Percentiles rank a stretch among this genome's conserved stretches.
Evolutionary conservation across 352 stramenopile species (phyloP).

Genomic region (Globisporangium polare): DNA sequence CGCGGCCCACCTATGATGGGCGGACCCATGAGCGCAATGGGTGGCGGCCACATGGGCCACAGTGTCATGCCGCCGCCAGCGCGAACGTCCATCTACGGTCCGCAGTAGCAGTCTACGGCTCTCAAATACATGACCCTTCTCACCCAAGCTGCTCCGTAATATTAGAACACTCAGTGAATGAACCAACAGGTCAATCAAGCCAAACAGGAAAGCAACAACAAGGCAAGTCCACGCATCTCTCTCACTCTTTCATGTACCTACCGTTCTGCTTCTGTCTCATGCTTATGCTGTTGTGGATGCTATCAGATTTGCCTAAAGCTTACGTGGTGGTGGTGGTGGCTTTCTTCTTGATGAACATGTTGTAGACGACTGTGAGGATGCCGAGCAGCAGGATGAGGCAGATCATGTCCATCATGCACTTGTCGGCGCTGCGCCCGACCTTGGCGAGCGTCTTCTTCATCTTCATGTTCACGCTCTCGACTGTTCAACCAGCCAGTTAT

Average conservation of each 20-base stretch:
- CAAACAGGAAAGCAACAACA: not conserved
- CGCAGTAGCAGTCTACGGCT: slow-evolving; percentile 31
- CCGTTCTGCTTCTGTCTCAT: not conserved
- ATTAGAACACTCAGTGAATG: slow-evolving; percentile 7
- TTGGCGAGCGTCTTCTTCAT: slow-evolving; percentile 82
- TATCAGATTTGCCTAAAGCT: not conserved
- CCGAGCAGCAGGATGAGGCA: slow-evolving; percentile 82
- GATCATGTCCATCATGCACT: slow-evolving; percentile 91
- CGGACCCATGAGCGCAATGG: slow-evolving; percentile 9
- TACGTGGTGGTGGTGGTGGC: not conserved
- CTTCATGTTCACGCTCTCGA: slow-evolving; percentile 82
- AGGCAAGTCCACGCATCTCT: not conserved
- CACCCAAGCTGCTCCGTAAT: not conserved
- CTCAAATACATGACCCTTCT: too few species aligned
- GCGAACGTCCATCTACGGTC: slow-evolving; percentile 70
- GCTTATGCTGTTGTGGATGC: not conserved
- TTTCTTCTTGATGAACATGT: slow-evolving; percentile 87
- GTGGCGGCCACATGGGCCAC: slow-evolving; percentile 22
- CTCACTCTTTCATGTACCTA: not conserved
- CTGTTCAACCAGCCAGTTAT: slow-evolving; percentile 21
- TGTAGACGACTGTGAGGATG: slow-evolving; percentile 82
- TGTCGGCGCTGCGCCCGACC: slow-evolving; percentile 68
- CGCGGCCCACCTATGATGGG: slow-evolving; percentile 26
- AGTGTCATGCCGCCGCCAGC: slow-evolving; percentile 31
- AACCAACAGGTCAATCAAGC: not conserved